phyloP scores from a whole-genome alignment of 306 rosid genomes.

The Quillaja saponaria region DNA sequence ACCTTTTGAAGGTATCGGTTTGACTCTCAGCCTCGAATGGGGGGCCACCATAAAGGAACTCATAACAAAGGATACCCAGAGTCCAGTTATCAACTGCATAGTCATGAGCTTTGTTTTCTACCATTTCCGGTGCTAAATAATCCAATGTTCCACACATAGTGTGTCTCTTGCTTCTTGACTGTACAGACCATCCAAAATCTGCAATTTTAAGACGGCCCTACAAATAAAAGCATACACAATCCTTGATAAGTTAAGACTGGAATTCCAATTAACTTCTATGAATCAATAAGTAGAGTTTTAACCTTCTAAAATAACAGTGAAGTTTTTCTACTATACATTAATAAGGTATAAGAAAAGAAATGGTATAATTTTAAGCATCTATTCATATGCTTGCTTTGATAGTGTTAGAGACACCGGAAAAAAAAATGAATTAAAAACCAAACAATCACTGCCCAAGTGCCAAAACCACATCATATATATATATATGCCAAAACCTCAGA shows the following conservation, averaged over 20 bases:
- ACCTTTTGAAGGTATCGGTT: constrained; percentile 78
- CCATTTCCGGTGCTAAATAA: constrained; percentile 93
- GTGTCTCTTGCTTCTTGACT: constrained; percentile 69
- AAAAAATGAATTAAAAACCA: no score
- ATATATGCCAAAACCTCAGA: neutral
- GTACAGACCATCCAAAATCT: constrained; percentile 95
- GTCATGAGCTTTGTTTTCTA: constrained; percentile 83
- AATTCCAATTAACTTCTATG: neutral
- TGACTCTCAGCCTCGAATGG: constrained; percentile 94
- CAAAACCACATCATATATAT: no score
- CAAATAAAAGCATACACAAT: constrained; percentile 19
- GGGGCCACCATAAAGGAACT: constrained; percentile 81
- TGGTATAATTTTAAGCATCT: no score
- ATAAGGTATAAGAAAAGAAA: no score
- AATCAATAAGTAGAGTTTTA: neutral
- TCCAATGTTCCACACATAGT: constrained; percentile 97
- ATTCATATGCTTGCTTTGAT: no score
- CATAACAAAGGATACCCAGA: constrained; percentile 81
- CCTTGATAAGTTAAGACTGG: neutral
- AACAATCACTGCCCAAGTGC: no score
- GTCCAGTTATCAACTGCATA: constrained; percentile 91
- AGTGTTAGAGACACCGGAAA: no score
- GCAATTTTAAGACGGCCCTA: constrained; percentile 91
- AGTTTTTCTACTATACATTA: no score
- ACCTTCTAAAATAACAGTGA: no score